Evolutionary conservation across 768 basidiomycete genomes (phyloP).

Genomic region (Rhodotorula paludigena): DNA sequence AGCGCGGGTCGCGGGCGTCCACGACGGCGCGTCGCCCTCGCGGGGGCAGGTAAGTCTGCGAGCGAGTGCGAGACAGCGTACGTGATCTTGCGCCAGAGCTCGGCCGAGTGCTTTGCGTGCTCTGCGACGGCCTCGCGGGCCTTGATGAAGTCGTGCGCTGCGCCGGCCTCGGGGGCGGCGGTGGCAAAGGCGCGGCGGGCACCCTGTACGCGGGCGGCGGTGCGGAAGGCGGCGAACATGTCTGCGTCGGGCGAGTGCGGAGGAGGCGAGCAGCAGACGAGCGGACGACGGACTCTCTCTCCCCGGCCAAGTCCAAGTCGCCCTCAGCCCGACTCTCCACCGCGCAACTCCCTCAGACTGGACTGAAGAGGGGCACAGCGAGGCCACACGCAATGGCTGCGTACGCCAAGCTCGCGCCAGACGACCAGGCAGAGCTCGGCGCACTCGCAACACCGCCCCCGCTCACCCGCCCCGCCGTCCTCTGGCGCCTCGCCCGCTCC

Average conservation of each 20-base stretch:
- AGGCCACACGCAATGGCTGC: not conserved
- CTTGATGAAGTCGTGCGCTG: slow-evolving; percentile 14
- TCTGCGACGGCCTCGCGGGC: slow-evolving; percentile 22
- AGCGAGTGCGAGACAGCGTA: not conserved
- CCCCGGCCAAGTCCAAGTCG: too few relatives aligned
- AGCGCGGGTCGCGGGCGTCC: too few relatives aligned
- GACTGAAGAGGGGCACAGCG: too few relatives aligned
- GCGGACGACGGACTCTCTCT: not conserved
- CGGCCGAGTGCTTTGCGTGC: slow-evolving; percentile 30
- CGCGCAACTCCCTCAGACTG: too few relatives aligned
- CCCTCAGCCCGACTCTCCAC: too few relatives aligned
- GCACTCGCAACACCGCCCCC: not conserved
- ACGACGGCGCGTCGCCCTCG: too few relatives aligned
- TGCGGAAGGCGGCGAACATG: slow-evolving; percentile 21
- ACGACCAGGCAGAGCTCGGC: not conserved
- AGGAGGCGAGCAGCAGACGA: not conserved
- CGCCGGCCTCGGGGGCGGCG: slow-evolving; percentile 11
- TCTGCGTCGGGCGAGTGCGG: not conserved
- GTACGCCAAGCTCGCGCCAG: not conserved
- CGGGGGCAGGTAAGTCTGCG: not conserved
- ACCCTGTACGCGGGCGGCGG: slow-evolving; percentile 5
- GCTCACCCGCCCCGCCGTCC: too few relatives aligned
- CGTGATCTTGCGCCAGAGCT: slow-evolving; percentile 41
- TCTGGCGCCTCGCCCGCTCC: not conserved
- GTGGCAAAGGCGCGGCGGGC: slow-evolving; percentile 22